A percentile compares a stretch with the other conserved stretches of the same genome.
Conservation (phyloP, 2,329 filamentous ascomycete species). For the Cercospora sp. region DNA sequence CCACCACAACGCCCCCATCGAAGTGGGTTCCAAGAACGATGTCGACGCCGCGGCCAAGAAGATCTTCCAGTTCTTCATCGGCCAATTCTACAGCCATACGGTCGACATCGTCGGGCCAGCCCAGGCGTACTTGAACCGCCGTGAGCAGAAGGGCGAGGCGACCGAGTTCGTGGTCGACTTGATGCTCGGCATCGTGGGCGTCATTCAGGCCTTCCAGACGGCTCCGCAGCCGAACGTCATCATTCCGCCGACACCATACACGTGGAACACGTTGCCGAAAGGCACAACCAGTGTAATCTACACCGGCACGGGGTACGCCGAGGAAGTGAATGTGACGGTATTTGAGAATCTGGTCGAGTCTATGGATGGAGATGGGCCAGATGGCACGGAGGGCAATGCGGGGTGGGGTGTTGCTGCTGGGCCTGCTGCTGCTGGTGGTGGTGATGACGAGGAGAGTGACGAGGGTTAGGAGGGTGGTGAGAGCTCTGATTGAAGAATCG, state of each 20-base stretch:
- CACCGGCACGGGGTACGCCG: neutral
- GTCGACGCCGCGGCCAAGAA: neutral
- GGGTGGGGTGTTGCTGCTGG: neutral
- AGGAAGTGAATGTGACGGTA: neutral
- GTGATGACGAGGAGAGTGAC: neutral
- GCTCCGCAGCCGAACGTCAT: neutral
- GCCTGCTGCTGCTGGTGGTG: neutral
- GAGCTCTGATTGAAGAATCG: neutral
- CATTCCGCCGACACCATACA: neutral
- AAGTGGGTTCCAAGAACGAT: neutral
- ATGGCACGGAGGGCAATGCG: neutral
- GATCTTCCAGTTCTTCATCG: slow-evolving; percentile 5
- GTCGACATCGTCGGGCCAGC: neutral
- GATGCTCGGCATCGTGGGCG: neutral
- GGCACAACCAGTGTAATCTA: neutral
- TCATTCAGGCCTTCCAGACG: slow-evolving; percentile 2
- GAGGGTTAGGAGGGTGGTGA: neutral
- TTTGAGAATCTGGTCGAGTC: neutral
- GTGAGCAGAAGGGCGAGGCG: neutral
- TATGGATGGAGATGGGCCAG: neutral
- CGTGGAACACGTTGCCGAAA: neutral
- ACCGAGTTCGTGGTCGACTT: neutral
- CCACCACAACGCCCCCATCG: neutral
- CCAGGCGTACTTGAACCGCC: neutral
- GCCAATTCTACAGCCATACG: neutral